Base-by-base conservation (phyloP, 805 yeast genomes). In the Lachancea lanzarotensis region DNA sequence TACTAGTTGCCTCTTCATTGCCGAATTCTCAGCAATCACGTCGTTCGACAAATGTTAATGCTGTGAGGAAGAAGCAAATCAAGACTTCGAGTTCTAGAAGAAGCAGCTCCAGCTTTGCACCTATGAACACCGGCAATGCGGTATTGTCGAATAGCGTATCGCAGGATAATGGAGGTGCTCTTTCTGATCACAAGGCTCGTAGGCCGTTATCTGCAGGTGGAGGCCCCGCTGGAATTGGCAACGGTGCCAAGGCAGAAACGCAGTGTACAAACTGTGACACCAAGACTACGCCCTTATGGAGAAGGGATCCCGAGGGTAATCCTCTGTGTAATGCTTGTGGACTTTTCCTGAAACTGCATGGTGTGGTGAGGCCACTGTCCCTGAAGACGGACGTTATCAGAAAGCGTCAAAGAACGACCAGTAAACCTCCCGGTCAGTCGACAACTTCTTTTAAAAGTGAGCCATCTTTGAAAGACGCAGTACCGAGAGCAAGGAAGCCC, bases 251-350 rank as follows among this genome's bases (percentile, higher is more conserved):
- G 15, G 43, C 45, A 17, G 55, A 50, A 25, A 71, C 69, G 2
- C 70, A 68, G 37, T 90, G 98, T 65, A 79, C 90, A 18, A 91
- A 90, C 65, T 90, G 98, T 64, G 82, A 81, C 52, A 90, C 98
- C 0, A 78, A 73, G 51, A 89, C 91, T 10, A 90, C 98, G 0
- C 98, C 98, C 2, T 63, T 91, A 22, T 91, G 98, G 98, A 72
- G 98, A 54, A 74, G 96, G 44, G 88, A 88, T 57, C 84, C 95
- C 0, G 81, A 80, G 47, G 97, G 97, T 1, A 82, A 85, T 56
- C 93, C 96, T 0, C 68, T 91, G 49, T 90, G 98, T 66, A 90
- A 90, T 63, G 98, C 98, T 0, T 90, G 98, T 68, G 98, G 98
- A 0, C 70, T 91, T 51, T 90, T 90, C 57, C 73, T 84, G 55